Evolutionary conservation across 1,139 yeast species (phyloP).

Genomic region (Kluyveromyces sp.): DNA sequence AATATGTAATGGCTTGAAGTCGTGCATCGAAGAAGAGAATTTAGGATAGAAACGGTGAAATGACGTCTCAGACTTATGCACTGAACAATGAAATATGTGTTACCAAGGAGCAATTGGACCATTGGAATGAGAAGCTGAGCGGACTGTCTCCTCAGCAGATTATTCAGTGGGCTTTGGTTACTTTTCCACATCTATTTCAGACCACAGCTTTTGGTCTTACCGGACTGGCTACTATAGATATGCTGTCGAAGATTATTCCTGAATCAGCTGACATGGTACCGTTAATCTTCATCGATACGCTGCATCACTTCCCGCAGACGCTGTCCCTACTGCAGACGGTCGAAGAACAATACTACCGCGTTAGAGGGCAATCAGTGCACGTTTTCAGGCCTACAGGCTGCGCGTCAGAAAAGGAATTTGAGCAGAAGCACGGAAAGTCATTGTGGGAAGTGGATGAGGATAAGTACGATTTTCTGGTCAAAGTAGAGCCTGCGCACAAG

Average conservation of each 20-base stretch:
- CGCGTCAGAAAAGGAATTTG: conserved; percentile 57
- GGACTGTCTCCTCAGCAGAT: conserved; percentile 59
- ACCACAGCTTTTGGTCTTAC: conserved; percentile 95
- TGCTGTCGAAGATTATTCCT: conserved; percentile 51
- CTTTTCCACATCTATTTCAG: conserved; percentile 78
- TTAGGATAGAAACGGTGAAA: neutral
- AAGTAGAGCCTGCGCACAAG: conserved; percentile 87
- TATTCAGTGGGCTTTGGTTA: conserved; percentile 70
- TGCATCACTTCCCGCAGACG: conserved; percentile 92
- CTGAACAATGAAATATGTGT: conserved; percentile 30
- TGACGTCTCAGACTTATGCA: conserved; percentile 9
- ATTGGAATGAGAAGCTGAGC: conserved; percentile 56
- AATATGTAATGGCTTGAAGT: neutral
- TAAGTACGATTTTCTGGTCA: conserved; percentile 76
- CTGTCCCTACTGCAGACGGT: conserved; percentile 62
- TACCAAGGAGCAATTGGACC: conserved; percentile 47
- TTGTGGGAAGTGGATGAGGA: conserved; percentile 82
- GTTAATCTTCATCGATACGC: conserved; percentile 79
- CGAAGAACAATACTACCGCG: conserved; percentile 42
- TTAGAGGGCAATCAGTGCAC: conserved; percentile 41
- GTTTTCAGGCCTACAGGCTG: conserved; percentile 60
- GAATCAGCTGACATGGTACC: conserved; percentile 40
- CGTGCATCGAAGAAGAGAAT: neutral
- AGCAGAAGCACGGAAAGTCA: conserved; percentile 57
- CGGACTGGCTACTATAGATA: conserved; percentile 82